Evolutionary conservation across 371 early-diverging fungal species (phyloP).

Genomic region (Batrachochytrium dendrobatidis): DNA sequence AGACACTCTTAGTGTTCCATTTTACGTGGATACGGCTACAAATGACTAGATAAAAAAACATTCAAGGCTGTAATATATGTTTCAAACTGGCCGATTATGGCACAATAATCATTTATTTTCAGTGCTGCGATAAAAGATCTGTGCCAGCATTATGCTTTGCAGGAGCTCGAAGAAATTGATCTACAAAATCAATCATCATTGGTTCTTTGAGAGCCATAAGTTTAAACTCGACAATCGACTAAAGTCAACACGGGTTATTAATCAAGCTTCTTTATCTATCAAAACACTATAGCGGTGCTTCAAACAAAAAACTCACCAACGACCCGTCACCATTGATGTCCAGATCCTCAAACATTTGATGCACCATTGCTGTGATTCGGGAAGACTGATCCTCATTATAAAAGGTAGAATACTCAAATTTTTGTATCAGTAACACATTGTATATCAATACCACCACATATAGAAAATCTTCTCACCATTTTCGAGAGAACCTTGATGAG

Average conservation of each 20-base stretch:
- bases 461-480: slow-evolving; percentile 43
- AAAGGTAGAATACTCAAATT: slow-evolving; percentile 54
- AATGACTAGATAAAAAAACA: too few species aligned
- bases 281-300: neutral
- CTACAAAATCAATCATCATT: slow-evolving; percentile 67
- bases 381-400: slow-evolving; percentile 64
- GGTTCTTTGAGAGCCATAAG: slow-evolving; percentile 80
- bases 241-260: neutral
- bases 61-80: too few species aligned
- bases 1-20: too few species aligned
- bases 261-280: neutral
- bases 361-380: slow-evolving; percentile 56
- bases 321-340: slow-evolving; percentile 78
- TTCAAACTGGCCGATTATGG: too few species aligned
- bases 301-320: slow-evolving; percentile 39
- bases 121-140: too few species aligned
- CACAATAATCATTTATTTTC: too few species aligned
- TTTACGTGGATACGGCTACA: too few species aligned
- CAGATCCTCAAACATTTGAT: slow-evolving; percentile 69
- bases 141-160: neutral
- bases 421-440: neutral
- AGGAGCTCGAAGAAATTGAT: slow-evolving; percentile 42
- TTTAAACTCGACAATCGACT: slow-evolving; percentile 74
- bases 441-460: neutral
- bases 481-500: slow-evolving; percentile 65